Percentiles rank a stretch among this genome's conserved stretches.
Conservation (phyloP, 2,329 filamentous ascomycete species). For the Alternaria solani region DNA sequence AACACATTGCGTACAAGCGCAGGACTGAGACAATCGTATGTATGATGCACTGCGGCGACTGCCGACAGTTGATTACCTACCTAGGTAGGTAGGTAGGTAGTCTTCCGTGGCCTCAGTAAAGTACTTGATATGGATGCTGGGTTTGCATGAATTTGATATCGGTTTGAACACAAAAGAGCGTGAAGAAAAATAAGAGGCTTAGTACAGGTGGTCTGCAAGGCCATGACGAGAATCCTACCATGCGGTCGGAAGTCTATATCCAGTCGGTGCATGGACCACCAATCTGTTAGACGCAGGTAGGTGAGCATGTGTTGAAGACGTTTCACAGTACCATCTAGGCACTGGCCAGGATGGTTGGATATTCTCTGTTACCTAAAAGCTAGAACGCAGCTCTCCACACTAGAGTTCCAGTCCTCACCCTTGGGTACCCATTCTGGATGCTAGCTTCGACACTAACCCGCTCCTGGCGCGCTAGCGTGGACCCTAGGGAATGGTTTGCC, state of each 20-base stretch:
- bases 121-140: background rate
- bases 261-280: no score
- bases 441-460: background rate
- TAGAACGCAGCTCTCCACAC: background rate
- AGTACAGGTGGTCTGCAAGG: background rate
- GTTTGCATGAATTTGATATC: background rate
- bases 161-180: background rate
- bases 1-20: background rate
- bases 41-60: background rate
- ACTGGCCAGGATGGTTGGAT: background rate
- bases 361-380: conserved; percentile 1
- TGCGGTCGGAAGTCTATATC: no score
- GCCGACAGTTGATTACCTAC: no score
- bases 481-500: conserved; percentile 7
- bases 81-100: no score
- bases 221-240: background rate
- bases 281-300: background rate
- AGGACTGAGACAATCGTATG: background rate
- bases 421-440: conserved; percentile 6
- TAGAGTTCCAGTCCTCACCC: conserved; percentile 5
- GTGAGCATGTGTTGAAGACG: background rate
- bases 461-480: background rate
- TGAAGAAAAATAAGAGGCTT: background rate
- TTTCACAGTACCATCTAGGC: background rate
- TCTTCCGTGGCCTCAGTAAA: background rate